Evolutionary conservation across 176 grass and related monocot genomes (phyloP), one percentile per base, ranked within the genome.

Genomic region (Avena eriantha): DNA sequence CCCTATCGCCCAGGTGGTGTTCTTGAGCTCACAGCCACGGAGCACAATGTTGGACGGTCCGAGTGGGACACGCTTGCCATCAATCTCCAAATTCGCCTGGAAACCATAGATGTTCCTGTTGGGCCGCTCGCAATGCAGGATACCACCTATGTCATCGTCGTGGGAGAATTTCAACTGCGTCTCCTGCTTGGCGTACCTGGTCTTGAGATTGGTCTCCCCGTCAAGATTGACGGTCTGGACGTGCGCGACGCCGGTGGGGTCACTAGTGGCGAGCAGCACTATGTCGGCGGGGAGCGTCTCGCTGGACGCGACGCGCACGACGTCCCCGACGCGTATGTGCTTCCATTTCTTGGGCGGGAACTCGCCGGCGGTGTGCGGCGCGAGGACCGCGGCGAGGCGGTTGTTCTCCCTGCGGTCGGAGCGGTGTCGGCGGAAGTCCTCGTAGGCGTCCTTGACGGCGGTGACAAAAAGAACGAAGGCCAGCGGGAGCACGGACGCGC

Each of bases 211-310:
- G 79, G 89, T 91, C 85, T 98, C 95, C 10, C 95, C 95, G 53
- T 98, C 95, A 41, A 98, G 89, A 76, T 98, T 98, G 36, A 93
- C 90, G n/a, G 95, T 98, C 88, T 93, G 93, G 46, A 98, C 95
- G 63, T 93, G 94, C 3, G 95, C 91, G 13, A 93, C 87, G 48
- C 95, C 95, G 4, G 95, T 90, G 81, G 93, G 83, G 22, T 93
- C 91, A 74, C 89, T 87, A 73, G 95, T 98, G 81, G 91, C 86
- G 24, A 98, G 91, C 36, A 95, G 68, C 46, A 95, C 89, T 51
- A 98, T 89, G 86, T 95, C 93, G 15, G 89, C 93, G 5, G 95
- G 91, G 51, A 95, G 77, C 36, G 93, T 88, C 66, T 98, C 89
- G 58, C 71, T 87, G 63, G 93, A 94, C 7, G 50, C 70, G 2